Base-by-base conservation (phyloP, 169 alveolate species). In the Plasmodium gonderi region DNA sequence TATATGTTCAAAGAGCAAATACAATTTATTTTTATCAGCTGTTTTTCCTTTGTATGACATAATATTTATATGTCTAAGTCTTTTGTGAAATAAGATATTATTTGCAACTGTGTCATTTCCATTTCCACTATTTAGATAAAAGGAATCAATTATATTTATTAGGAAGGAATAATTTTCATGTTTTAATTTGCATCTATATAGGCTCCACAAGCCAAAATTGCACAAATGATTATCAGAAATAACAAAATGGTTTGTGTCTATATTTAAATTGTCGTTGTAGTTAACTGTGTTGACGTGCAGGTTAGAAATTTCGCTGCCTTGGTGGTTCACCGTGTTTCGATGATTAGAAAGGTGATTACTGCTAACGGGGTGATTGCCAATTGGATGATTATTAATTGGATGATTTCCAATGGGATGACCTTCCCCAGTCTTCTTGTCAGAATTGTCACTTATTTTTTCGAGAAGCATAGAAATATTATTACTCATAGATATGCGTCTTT, bases 31-130 rank as follows among this genome's bases (percentile, higher is more conserved):
- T 45, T 75, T 74, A 42, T 87, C 93, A 54, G 93, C 93, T 40
- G 93, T 64, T 31, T 87, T 87, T 65, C 93, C 93, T 51, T 87
- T 65, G 33, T 87, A 87, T 9, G 93, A 54, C 31, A 87, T 45
- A 38, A 87, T 87, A 29, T 87, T 87, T 42, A 87, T 74, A 45
- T 87, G 93, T 60, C 93, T 54, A 1, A 87, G 67, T 14, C 93
- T 87, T 42, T 87, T 87, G 47, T 87, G 93, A 54, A 87, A 87
- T 26, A 87, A 20, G 12, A 87, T 87, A 75, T 87, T 87, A 60
- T 87, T 87, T 0, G 93, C 93, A 23, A 87, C 87, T 7, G 47
- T 75, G 31, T 87, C 93, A 49, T 87, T 87, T 11, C 89, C 85
- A 87, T 87, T 78, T n/a, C 65, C 49, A 31, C 51, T 75, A 33